Evolutionary conservation across 495 filamentous ascomycete genomes (phyloP), one percentile per base, ranked within the genome.

Genomic region (Staphylotrichum longicolle): DNA sequence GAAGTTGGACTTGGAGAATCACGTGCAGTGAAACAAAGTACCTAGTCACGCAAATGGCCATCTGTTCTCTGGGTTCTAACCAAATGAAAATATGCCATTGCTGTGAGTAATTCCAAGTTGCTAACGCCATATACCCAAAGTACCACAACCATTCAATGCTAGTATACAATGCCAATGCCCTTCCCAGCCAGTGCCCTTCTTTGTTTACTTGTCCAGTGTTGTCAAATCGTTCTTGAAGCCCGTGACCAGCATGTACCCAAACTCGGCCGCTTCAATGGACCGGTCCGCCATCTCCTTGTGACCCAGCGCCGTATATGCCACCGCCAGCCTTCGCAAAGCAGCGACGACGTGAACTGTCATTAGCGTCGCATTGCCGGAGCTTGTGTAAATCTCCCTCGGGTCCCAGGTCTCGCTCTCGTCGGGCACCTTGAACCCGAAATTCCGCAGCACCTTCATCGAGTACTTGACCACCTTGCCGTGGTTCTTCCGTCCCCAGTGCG

Each of bases 331-430:
- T 55, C 73, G 65, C 52, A 80, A 58, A 12, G 72, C 70, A 7
- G 69, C 68, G 11, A 80, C 73, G 0, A 69, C 68, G 52, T 80
- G 75, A 4, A 75, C 67, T 44, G 77, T 76, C 66, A 75, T 71
- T 44, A 80, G 48, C 15, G 70, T 67, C 15, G 59, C 60, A n/a
- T 70, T 55, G 3, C 61, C 65, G 8, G 56, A 55, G 37, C 32
- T 45, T 3, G 55, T 51, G 34, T 54, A 74, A 0, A 75, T 65
- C 37, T 62, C 55, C n/a, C 55, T 61, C n/a, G 70, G 69, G 30
- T 72, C 67, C 66, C 71, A 72, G 3, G 35, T 57, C 6, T 47
- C 65, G 14, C 56, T 66, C 20, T 71, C 66, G 44, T 68, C 65
- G 12, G 64, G 65, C 15, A 69, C 66, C 14, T 63, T n/a, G 58